Evolutionary conservation across 768 basidiomycete species (phyloP), one percentile per base, ranked within the genome.

Genomic region (Rhodotorula diobovata): DNA sequence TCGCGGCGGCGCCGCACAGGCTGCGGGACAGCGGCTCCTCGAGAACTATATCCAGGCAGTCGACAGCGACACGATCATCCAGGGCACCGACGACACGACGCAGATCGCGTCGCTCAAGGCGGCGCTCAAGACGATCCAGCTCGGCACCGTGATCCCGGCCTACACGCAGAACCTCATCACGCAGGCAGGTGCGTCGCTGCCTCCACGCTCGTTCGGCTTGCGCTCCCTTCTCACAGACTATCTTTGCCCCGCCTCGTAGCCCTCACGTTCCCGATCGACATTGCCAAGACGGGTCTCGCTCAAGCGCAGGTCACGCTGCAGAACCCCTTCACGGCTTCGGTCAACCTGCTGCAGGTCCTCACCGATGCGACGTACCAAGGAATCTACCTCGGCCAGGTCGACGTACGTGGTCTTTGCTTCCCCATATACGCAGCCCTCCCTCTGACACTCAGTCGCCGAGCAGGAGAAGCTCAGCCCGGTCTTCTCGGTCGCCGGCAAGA

Each of bases 241-340:
- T 79, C 89, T 72, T 86, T n/a, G n/a, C n/a, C n/a, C 23, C 20
- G 8, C 15, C 46, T 23, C 46, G 7, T 50, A 50, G 84, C 84
- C 3, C 81, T 90, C 48, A 80, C 82, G 30, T 87, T 90, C 81
- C 87, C 88, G 6, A 80, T 81, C 28, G 80, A 89, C 74, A 87
- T 90, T 56, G 85, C 84, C 28, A 80, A 83, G 72, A 89, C 86
- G 1, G 87, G 86, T 21, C 78, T 87, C 30, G 87, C 87, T 3
- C 82, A 83, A n/a, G 81, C 85, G 10, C 80, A 85, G 2, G 88
- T 89, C 77, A 82, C 80, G 1, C 81, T 90, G 39, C 80, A 82
- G 30, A 88, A 90, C 76, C 88, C 88, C 0, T 90, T 90, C 80
- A 89, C 87, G 0, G 87, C 89, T 28, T 85, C 85, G 76, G 85